Base-by-base conservation (phyloP, 2,329 filamentous ascomycete species). In the Colletotrichum coccodes region DNA sequence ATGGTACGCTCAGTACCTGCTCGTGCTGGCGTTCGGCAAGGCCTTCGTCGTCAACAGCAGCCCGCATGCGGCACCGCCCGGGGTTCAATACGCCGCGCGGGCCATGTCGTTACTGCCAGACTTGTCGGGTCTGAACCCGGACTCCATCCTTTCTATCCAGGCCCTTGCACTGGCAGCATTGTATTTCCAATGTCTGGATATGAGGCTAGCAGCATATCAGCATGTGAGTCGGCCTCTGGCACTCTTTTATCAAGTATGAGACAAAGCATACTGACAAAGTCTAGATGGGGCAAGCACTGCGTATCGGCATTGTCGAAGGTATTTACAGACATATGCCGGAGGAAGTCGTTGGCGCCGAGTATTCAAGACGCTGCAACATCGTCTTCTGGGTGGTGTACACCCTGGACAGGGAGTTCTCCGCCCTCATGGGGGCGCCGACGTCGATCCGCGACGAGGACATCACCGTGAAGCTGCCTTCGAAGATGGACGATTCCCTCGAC, bases 121-220 rank as follows among this genome's bases (percentile, higher is more conserved):
- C 57, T 28, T 82, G 6, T 77, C 76, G 1, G 75, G 75, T 1
- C 74, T 79, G 21, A 73, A 75, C 34, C 66, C 73, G 7, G 77
- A 79, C 32, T 71, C 75, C 14, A 72, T 79, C 47, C 71, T 72
- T 0, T 73, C 75, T 5, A 79, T 79, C 5, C 76, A 82, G 16
- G 78, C 79, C 0, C 70, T 82, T 0, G 76, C 78, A 0, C 36
- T 82, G 7, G 79, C 76, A 0, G 79, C 80, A 0, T 71, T 82
- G 0, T 82, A 81, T 61, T 76, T 82, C 3, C 80, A 82, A 36
- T 81, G 80, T 0, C 74, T 82, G 2, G 80, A 82, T 18, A 81
- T 82, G 78, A 74, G 80, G 57, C 73, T 79, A 0, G 77, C 77
- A 1, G 80, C 80, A 0, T 81, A 79, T 30, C 79, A 81, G 12